Conservation (phyloP, 139 green algal genomes). For the Nannochloris sp. region DNA sequence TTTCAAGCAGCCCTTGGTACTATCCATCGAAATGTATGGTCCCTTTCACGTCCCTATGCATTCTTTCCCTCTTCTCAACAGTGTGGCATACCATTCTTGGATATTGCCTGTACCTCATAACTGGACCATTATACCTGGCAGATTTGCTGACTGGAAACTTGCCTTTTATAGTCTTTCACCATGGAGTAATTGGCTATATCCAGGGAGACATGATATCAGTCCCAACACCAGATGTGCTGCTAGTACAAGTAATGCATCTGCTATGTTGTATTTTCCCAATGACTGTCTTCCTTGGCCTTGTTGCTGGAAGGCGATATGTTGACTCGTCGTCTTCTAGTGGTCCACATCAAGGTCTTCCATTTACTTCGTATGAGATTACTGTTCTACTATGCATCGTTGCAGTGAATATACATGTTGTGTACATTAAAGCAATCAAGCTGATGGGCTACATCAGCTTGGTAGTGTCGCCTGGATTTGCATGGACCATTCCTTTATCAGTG, state of each 20-base stretch:
- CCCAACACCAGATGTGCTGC: conserved; percentile 23
- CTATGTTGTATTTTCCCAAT: conserved; percentile 25
- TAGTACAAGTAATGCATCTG: conserved; percentile 18
- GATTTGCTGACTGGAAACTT: conserved; percentile 14
- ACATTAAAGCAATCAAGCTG: not conserved
- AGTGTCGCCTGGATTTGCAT: conserved; percentile 24
- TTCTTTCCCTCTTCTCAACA: not conserved
- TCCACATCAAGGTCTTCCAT: not conserved
- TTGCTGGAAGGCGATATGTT: conserved; percentile 6
- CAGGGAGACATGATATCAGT: conserved; percentile 4
- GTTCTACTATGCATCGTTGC: not conserved
- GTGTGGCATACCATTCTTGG: not conserved
- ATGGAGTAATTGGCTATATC: conserved; percentile 16
- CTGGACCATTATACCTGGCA: conserved; percentile 32
- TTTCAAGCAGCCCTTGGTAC: not conserved
- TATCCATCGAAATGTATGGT: not conserved
- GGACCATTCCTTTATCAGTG: conserved; percentile 26
- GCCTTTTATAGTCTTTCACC: conserved; percentile 16
- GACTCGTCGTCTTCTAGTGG: not conserved
- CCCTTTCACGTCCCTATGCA: no score
- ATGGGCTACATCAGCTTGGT: conserved; percentile 12
- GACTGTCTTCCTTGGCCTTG: conserved; percentile 40
- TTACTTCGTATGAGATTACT: not conserved
- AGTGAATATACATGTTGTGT: conserved; percentile 10
- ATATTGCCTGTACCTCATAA: conserved; percentile 21